These are phyloP conservation scores for Bremia lactucae DNA, from an alignment of 352 stramenopile genomes.

Conservation along the genomic window DNA sequence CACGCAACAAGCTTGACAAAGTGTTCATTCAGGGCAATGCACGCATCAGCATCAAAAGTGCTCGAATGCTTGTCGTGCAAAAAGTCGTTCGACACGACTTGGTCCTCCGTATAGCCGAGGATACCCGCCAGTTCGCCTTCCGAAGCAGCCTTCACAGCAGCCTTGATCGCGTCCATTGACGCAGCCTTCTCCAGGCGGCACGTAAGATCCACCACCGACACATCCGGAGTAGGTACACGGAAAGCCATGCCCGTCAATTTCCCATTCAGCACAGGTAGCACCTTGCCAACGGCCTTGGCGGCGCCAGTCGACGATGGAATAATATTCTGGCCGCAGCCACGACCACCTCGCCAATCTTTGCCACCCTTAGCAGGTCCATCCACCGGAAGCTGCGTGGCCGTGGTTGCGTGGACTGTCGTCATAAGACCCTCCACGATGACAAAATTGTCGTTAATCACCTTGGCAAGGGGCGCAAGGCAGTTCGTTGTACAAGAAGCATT, in stretches of 20 bases:
- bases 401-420: conserved; percentile 98
- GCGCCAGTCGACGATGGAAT: conserved; percentile 96
- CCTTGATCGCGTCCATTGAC: conserved; percentile 97
- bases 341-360: conserved; percentile 97
- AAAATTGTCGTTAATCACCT: conserved; percentile 98
- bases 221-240: conserved; percentile 83
- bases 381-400: conserved; percentile 95
- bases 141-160: conserved; percentile 88
- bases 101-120: conserved; percentile 96
- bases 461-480: conserved; percentile 95
- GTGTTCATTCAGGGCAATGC: conserved; percentile 95
- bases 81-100: conserved; percentile 96
- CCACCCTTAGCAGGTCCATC: conserved; percentile 93
- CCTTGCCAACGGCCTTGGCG: conserved; percentile 98
- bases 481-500: conserved; percentile 99
- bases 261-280: conserved; percentile 90
- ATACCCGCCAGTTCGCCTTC: conserved; percentile 94
- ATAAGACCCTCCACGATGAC: conserved; percentile 97
- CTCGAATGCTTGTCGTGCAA: conserved; percentile 91
- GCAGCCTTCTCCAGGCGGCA: conserved; percentile 76
- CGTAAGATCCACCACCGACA: conserved; percentile 87
- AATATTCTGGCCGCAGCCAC: conserved; percentile 97
- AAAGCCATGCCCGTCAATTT: conserved; percentile 90
- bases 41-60: conserved; percentile 96
- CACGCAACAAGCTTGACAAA: conserved; percentile 99